Evolutionary conservation across 2,329 filamentous ascomycete species (phyloP), one percentile per base, ranked within the genome.

Genomic region (Nigrograna mackinnonii): DNA sequence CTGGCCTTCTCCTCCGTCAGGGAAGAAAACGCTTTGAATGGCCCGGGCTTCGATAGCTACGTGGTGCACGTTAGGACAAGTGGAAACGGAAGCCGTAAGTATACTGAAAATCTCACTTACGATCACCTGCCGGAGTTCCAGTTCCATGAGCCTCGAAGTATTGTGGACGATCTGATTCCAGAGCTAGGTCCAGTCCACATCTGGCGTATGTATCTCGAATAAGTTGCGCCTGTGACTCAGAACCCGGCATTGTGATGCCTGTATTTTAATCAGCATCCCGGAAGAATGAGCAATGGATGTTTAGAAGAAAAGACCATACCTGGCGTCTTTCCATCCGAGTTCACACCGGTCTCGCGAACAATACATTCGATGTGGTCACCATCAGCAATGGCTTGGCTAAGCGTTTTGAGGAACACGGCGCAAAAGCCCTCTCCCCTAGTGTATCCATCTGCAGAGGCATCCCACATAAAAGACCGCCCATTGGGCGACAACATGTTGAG

Each of bases 391-490:
- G 83, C 83, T 52, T 78, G 74, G 5, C 66, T 63, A 0, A 85
- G 66, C 1, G 69, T 72, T 64, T 85, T 85, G 7, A 85, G 56
- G 13, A 83, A 55, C 1, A 85, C 50, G 11, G 78, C 72, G 0
- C 73, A 80, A 16, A 79, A 69, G 0, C 82, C 83, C 50, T 86
- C 43, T 0, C 82, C 84, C 16, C 83, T 73, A 0, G 77, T 81
- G 54, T 86, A 87, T 0, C 84, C 84, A 42, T 80, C 77, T 13
- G 79, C 83, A 4, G 5, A 3, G 2, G 18, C 4, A 37, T 55
- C 49, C 49, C 53, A 69, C 49, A 60, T 63, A 2, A 22, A n/a
- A 3, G 24, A 47, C 4, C 41, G 41, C 1, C 62, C 54, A 14
- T 52, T 49, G 4, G 58, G 51, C 1, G 50, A 61, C 9, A 67